phyloP scores from a whole-genome alignment of 305 asterid species.

The Fraxinus dipetala region DNA sequence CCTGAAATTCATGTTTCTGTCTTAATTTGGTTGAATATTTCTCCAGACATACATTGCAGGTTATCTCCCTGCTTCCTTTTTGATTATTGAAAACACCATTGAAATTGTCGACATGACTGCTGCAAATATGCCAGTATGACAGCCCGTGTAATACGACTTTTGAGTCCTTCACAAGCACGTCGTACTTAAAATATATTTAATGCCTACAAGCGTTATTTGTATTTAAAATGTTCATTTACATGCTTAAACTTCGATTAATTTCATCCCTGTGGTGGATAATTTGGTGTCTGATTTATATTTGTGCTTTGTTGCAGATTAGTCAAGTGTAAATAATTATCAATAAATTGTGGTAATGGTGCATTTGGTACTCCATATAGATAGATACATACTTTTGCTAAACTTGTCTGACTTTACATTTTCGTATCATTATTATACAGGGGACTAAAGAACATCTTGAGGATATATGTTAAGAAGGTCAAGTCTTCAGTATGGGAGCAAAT shows the following conservation, averaged over 20 bases:
- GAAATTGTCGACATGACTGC: background rate
- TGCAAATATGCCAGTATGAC: background rate
- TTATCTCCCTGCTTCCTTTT: background rate
- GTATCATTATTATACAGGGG: slow-evolving; percentile 53
- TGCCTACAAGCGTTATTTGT: background rate
- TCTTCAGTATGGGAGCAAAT: slow-evolving; percentile 80
- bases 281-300: background rate
- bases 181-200: background rate
- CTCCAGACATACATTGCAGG: background rate
- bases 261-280: background rate
- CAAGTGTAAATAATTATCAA: background rate
- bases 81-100: background rate
- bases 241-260: background rate
- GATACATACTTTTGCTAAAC: background rate
- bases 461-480: slow-evolving; percentile 84
- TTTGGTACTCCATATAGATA: background rate
- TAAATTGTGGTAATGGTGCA: background rate
- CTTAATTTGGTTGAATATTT: background rate
- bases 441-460: slow-evolving; percentile 83
- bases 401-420: slow-evolving; percentile 2
- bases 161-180: background rate
- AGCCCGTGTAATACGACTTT: background rate
- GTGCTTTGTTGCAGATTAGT: background rate
- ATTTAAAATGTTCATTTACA: background rate
- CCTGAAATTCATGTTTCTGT: background rate